A percentile compares a stretch with the other conserved stretches of the same genome.
Conservation (phyloP, 495 filamentous ascomycete genomes). For the Penicillium simplicissimum region DNA sequence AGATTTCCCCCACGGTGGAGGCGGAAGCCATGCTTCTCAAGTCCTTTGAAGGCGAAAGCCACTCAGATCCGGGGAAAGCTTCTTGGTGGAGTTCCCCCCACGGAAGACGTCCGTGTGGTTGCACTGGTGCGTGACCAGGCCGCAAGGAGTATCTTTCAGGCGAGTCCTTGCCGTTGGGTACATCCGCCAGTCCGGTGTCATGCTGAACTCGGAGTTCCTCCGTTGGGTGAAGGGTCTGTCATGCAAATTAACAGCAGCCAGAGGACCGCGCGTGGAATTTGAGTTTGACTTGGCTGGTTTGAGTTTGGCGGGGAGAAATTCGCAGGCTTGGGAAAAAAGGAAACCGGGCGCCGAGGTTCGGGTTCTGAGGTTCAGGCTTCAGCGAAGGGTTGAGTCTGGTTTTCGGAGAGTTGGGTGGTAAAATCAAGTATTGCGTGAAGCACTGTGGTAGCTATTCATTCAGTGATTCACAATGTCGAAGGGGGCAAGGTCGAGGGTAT, state of each 20-base stretch:
- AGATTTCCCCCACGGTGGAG: conserved; percentile 11
- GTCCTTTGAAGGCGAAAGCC: background rate
- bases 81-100: background rate
- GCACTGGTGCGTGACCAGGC: background rate
- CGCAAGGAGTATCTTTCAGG: background rate
- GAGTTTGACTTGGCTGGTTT: background rate
- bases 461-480: background rate
- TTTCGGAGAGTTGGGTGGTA: background rate
- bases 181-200: background rate
- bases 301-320: background rate
- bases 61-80: conserved; percentile 8
- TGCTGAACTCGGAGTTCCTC: background rate
- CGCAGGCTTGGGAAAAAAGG: background rate
- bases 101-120: background rate
- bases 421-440: background rate
- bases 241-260: background rate
- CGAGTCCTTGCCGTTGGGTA: background rate
- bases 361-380: background rate
- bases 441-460: background rate
- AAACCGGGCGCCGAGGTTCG: background rate
- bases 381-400: too few species aligned
- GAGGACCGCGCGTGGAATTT: background rate
- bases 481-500: background rate
- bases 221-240: background rate
- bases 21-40: background rate